Conservation (phyloP, 164 flowering plant genomes). For the Stephania cephalantha region DNA sequence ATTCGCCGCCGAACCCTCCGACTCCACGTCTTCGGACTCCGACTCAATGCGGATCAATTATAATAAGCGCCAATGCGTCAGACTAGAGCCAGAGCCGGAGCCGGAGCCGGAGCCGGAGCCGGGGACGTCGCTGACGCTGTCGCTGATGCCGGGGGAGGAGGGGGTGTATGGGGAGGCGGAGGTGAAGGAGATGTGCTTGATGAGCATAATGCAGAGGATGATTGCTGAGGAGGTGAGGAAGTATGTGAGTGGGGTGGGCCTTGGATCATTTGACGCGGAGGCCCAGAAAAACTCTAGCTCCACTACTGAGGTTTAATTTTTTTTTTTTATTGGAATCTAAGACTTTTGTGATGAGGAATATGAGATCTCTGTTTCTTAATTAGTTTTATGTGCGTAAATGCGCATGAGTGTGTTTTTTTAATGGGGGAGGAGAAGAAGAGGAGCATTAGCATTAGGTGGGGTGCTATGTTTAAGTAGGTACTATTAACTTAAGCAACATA, state of each 20-base stretch:
- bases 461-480: too few species aligned
- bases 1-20: conserved; percentile 14
- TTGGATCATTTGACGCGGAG: neutral
- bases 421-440: too few species aligned
- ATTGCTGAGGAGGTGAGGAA: conserved; percentile 53
- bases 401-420: too few species aligned
- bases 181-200: conserved; percentile 30
- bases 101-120: conserved; percentile 8
- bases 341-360: too few species aligned
- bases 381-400: too few species aligned
- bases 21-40: neutral
- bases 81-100: neutral
- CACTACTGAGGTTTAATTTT: neutral
- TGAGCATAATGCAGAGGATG: conserved; percentile 43
- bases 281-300: neutral
- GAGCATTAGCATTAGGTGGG: too few species aligned
- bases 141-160: conserved; percentile 34
- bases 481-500: too few species aligned
- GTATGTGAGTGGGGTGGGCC: conserved; percentile 22
- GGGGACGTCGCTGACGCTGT: conserved; percentile 40
- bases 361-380: too few species aligned
- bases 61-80: too few species aligned
- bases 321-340: too few species aligned
- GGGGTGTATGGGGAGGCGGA: conserved; percentile 8
- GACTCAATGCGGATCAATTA: too few species aligned